Evolutionary conservation across 176 grass and related monocot genomes (phyloP), one percentile per base, ranked within the genome.

Genomic region (Avena insularis): DNA sequence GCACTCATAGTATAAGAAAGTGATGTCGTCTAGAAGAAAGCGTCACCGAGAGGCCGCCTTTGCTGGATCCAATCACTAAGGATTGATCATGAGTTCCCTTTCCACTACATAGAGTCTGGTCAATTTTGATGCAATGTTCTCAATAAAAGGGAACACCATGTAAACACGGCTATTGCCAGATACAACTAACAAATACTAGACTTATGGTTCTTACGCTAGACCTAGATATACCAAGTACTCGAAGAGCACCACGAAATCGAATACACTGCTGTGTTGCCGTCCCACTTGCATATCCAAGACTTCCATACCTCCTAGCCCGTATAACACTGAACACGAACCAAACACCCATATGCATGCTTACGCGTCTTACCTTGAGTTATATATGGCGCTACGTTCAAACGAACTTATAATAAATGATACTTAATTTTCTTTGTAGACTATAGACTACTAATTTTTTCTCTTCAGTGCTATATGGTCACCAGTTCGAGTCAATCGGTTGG

Each of bases 401-500:
- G 15, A 4, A 29, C 21, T 51, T 75, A 29, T 50, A 15, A 6
- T 57, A 55, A 77, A 0, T 7, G 19, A 21, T 21, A 23, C 20
- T 2, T 1, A 11, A 80, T 31, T 66, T 48, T 65, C 9, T 29
- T 3, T 65, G 60, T 17, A 47, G n/a, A 9, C 13, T 48, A 10
- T 80, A 3, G 33, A 35, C 33, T 35, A 35, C 33, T 35, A 35
- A 35, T 35, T 35, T 3, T 64, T 66, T 66, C 15, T 8, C 46
- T 12, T 49, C 5, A 6, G 40, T 31, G 74, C 27, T 19, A 16
- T 2, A 40, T 21, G 6, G 19, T 55, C 31, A 16, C 80, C n/a
- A 35, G 11, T 82, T 69, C 6, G 15, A 10, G 46, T 77, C 59
- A 64, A 64, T 66, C 72, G 13, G 31, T 53, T 76, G 73, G 83